phyloP scores from a whole-genome alignment of 2,329 filamentous ascomycete species.

The Claviceps cyperi region DNA sequence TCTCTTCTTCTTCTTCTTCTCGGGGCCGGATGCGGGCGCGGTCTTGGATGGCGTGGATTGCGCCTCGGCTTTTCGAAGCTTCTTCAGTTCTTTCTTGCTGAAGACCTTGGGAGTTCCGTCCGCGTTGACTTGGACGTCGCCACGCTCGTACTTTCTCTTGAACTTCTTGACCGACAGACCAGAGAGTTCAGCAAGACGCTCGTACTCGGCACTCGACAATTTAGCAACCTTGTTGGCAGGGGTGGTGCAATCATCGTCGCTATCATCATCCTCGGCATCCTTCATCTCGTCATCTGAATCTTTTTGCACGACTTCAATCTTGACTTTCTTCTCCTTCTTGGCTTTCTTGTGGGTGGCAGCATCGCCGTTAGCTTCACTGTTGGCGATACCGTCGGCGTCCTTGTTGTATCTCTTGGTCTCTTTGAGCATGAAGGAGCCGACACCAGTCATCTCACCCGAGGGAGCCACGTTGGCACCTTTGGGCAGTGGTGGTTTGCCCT shows the following conservation, averaged over 20 bases:
- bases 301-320: conserved; percentile 25
- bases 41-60: conserved; percentile 26
- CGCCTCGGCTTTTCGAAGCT: conserved; percentile 50
- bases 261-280: conserved; percentile 27
- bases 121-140: conserved; percentile 52
- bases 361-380: conserved; percentile 31
- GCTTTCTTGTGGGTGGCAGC: conserved; percentile 26
- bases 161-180: conserved; percentile 64
- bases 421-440: conserved; percentile 80
- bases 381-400: conserved; percentile 74
- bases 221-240: conserved; percentile 25
- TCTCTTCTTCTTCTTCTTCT: conserved; percentile 59
- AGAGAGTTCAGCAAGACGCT: conserved; percentile 47
- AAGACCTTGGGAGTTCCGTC: conserved; percentile 52
- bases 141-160: conserved; percentile 62
- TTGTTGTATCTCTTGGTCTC: conserved; percentile 89
- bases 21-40: conserved; percentile 16
- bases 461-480: conserved; percentile 63
- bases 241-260: conserved; percentile 18
- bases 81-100: conserved; percentile 67
- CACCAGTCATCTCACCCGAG: conserved; percentile 47
- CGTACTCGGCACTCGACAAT: conserved; percentile 41
- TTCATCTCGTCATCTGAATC: conserved; percentile 30
- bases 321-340: conserved; percentile 27
- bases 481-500: conserved; percentile 77